Base-by-base conservation (phyloP, 345 rosid genomes). In the Populus pruinosa region DNA sequence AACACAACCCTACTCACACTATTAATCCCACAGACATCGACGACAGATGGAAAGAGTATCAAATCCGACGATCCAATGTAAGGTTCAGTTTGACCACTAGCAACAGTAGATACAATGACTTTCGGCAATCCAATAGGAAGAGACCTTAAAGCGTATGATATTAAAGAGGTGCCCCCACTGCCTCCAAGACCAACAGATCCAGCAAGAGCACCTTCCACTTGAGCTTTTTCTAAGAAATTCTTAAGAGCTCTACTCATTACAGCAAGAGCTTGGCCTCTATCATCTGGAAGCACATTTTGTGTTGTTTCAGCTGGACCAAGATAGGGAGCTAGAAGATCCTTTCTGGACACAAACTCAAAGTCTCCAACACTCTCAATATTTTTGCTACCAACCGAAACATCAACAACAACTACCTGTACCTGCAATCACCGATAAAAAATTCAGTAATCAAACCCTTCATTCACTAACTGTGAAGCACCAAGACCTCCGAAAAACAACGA, bases 111-210 rank as follows among this genome's bases (percentile, higher is more conserved):
- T 31, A 93, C 93, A 66, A 95, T 91, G 64, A 92, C 73, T 86
- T 95, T 95, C 2, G 99, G 98, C 33, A 90, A 66, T 35, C 98
- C 96, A 67, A 95, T 63, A 0, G 94, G 92, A 61, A 95, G 94
- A 79, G 87, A 85, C 75, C 85, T 86, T 70, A 95, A 93, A n/a
- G 97, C 91, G 0, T 90, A 79, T 2, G 99, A 86, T 39, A 91
- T 66, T 21, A 93, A 82, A n/a, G 94, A 92, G 5, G 99, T 95
- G 72, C 98, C 98, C 77, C 98, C 97, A 69, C 91, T 86, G 75
- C 99, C 98, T 17, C 99, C 99, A 38, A 93, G 82, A 9, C 98
- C 98, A 70, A 92, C 88, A 18, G 81, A 89, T 78, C 98, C 99
- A 53, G 81, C 89, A 61, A 95, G 75, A 70, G 78, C 84, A 50